A percentile compares a stretch with the other conserved stretches of the same genome.
phyloP scores from a whole-genome alignment of 2,329 filamentous ascomycete genomes.

The Hortaea sp. region DNA sequence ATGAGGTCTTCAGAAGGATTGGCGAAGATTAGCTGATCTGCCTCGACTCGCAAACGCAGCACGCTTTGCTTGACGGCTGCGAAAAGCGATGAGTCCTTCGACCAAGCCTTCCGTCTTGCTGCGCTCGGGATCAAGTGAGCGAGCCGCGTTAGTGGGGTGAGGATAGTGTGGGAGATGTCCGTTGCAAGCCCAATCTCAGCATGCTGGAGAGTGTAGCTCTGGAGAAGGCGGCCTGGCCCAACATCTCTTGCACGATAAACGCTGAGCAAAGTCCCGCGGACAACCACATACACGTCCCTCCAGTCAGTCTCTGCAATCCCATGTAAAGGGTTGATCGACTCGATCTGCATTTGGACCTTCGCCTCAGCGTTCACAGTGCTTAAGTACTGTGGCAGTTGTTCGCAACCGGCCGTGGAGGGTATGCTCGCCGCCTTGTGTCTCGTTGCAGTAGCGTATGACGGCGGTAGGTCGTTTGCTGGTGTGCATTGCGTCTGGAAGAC shows the following conservation, averaged over 20 bases:
- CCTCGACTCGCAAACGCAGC: slow-evolving; percentile 61
- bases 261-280: slow-evolving; percentile 59
- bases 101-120: slow-evolving; percentile 30
- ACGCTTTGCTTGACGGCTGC: slow-evolving; percentile 45
- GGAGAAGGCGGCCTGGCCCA: slow-evolving; percentile 49
- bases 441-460: slow-evolving; percentile 20
- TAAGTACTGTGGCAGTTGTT: slow-evolving; percentile 23
- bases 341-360: slow-evolving; percentile 23
- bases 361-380: slow-evolving; percentile 23
- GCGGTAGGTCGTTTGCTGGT: slow-evolving; percentile 20
- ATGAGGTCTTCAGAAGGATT: slow-evolving; percentile 56
- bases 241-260: slow-evolving; percentile 52
- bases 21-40: slow-evolving; percentile 63
- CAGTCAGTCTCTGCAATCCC: slow-evolving; percentile 21
- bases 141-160: slow-evolving; percentile 35
- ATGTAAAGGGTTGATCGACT: slow-evolving; percentile 24
- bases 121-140: slow-evolving; percentile 34
- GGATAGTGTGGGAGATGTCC: slow-evolving; percentile 53
- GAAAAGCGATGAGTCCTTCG: slow-evolving; percentile 38
- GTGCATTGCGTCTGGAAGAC: slow-evolving; percentile 24
- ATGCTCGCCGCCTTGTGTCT: slow-evolving; percentile 6
- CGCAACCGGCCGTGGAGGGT: slow-evolving; percentile 10
- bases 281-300: slow-evolving; percentile 45
- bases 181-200: slow-evolving; percentile 65
- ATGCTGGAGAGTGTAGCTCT: slow-evolving; percentile 62